Base-by-base conservation (phyloP, 2,329 filamentous ascomycete genomes). In the Aspergillus phoenicis region DNA sequence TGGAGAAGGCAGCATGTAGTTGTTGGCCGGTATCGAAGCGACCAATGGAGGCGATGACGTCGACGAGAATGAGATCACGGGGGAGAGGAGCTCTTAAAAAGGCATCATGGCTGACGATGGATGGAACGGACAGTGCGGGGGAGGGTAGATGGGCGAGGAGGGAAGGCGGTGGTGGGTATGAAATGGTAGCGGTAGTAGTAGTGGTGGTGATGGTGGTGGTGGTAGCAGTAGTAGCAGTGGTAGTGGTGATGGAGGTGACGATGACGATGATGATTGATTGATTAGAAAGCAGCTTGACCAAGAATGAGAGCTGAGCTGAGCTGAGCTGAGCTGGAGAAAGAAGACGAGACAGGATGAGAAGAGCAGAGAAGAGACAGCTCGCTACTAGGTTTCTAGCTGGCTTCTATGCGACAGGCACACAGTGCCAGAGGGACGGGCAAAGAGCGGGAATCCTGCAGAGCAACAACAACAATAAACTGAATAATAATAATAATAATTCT, bases 41-140 rank as follows among this genome's bases (percentile, higher is more conserved):
- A 64, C 67, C 67, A 71, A 69, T 67, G 67, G 64, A 36, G 60
- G 64, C 71, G 71, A 75, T 75, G 74, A 76, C 73, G 73, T 75
- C 71, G 73, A 75, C 71, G 72, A 74, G 64, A 72, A 63, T 63
- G 64, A 64, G 62, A 64, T 65, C 66, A 68, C 71, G 68, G 67
- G 63, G 63, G 71, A 68, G 65, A 26, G 52, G 15, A 43, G 39
- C 41, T 55, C 70, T 68, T 60, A 67, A 49, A 65, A 57, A 56
- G 60, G 59, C 66, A 68, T 63, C 52, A 22, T 55, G 43, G 45
- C 60, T 59, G 54, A 36, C 33, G 33, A 36, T 55, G 57, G 61
- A 60, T 60, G 33, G 33, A 36, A 36, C 33, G 33, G 55, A 60
- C 51, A 55, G 64, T 59, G 65, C 60, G 62, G 63, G 63, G 62